Percentiles rank a stretch among this genome's conserved stretches.
These are phyloP conservation scores for Kwoniella botswanensis DNA, from an alignment of 768 basidiomycete species.

Conservation along the genomic window DNA sequence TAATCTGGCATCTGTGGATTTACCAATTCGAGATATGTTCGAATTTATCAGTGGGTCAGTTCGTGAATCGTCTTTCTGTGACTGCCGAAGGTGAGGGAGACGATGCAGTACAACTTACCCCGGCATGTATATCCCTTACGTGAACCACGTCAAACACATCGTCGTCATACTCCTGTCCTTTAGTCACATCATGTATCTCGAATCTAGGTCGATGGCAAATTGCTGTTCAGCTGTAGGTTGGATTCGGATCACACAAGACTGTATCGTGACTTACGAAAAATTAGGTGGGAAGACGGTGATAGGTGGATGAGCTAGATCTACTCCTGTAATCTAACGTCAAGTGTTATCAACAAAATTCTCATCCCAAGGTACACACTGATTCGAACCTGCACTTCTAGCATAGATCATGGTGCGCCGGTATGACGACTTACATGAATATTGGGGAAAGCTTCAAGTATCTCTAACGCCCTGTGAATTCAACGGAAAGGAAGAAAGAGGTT, in stretches of 20 bases:
- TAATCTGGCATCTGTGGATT: constrained; percentile 25
- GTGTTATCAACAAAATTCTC: neutral
- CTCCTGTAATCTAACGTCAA: constrained; percentile 16
- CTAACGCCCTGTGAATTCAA: constrained; percentile 16
- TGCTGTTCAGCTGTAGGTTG: neutral
- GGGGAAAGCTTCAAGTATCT: constrained; percentile 21
- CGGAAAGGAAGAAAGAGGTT: too few relatives aligned
- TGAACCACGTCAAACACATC: constrained; percentile 27
- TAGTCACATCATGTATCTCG: constrained; percentile 27
- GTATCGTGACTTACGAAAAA: constrained; percentile 7
- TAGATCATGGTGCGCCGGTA: too few relatives aligned
- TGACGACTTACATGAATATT: constrained; percentile 16
- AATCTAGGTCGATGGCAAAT: constrained; percentile 15
- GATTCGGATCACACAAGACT: neutral
- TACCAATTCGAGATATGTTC: neutral
- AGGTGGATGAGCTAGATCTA: constrained; percentile 26
- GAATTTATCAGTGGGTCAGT: too few relatives aligned
- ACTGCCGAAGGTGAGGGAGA: too few relatives aligned
- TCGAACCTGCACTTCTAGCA: too few relatives aligned
- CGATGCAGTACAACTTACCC: constrained; percentile 15
- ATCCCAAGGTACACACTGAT: too few relatives aligned
- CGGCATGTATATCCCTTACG: constrained; percentile 23
- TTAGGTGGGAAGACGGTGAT: constrained; percentile 21
- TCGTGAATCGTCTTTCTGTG: too few relatives aligned
- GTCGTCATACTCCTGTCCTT: constrained; percentile 19